phyloP scores from a whole-genome alignment of 345 rosid species.

The Boechera divaricarpa region DNA sequence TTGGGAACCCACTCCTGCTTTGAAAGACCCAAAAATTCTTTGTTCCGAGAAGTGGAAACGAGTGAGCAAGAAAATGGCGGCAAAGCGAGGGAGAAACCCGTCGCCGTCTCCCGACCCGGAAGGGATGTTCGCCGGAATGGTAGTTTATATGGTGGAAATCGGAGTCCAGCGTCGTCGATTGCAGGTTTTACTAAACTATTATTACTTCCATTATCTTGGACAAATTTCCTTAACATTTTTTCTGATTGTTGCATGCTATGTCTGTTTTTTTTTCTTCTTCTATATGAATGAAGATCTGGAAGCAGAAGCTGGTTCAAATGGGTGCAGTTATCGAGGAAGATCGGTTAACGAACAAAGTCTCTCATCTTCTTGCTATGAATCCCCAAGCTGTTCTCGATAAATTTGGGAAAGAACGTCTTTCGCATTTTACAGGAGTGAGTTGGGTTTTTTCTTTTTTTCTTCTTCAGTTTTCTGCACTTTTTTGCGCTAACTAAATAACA shows the following conservation, averaged over 20 bases:
- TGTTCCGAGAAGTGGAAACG: neutral
- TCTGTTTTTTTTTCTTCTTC: neutral
- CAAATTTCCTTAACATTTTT: neutral
- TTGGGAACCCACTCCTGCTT: neutral
- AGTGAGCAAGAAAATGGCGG: slow-evolving; percentile 59
- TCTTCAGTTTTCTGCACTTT: neutral
- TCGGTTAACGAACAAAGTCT: slow-evolving; percentile 59
- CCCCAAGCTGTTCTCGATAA: slow-evolving; percentile 52
- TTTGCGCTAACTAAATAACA: neutral
- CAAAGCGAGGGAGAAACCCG: slow-evolving; percentile 56
- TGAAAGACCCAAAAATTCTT: neutral
- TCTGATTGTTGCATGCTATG: neutral
- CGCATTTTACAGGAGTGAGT: slow-evolving; percentile 68
- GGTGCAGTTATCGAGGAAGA: slow-evolving; percentile 64
- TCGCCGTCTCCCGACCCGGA: slow-evolving; percentile 56
- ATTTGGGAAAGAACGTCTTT: slow-evolving; percentile 46
- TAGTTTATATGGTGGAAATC: slow-evolving; percentile 60
- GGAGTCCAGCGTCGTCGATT: slow-evolving; percentile 84
- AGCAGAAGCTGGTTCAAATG: slow-evolving; percentile 85
- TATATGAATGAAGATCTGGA: slow-evolving; percentile 67
- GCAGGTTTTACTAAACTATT: slow-evolving; percentile 55
- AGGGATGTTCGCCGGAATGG: slow-evolving; percentile 80
- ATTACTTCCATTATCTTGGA: too few species aligned
- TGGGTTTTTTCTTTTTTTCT: neutral
- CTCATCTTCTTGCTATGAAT: slow-evolving; percentile 67